Base-by-base conservation (phyloP, 176 grass and related monocot species). In the Avena eriantha region DNA sequence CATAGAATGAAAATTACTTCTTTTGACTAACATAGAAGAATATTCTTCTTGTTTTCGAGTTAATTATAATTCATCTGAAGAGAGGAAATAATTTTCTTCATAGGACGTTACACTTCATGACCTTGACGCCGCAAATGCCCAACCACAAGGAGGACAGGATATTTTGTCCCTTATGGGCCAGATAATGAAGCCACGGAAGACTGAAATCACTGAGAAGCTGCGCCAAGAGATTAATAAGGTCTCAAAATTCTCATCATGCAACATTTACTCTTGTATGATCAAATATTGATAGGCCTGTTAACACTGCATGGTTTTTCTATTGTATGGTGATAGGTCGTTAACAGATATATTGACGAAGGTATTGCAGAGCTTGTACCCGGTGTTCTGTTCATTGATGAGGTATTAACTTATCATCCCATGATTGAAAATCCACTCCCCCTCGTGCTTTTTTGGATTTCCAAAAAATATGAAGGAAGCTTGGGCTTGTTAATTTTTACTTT, bases 191-290 rank as follows among this genome's bases (percentile, higher is more conserved):
- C 89, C 97, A 74, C 79, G 92, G 21, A 98, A 98, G 83, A 98
- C 94, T 93, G 97, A 98, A 85, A 94, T 98, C 76, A 96, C 94
- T 8, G 97, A 94, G 58, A 98, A 98, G 85, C 88, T 98, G 48
- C 87, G 97, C 19, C 92, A 96, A 86, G 92, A 98, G 82, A 98
- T 98, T 45, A 98, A 98, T 76, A 96, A 96, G 92, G 97, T 98
- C 84, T 26, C 18, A 81, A 18, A 82, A 41, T 68, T 80, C 76
- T 73, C 19, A 49, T 65, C 43, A 49, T 10, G 47, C 72, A 53
- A 4, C 10, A 70, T 69, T 75, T 78, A 73, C 26, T 91, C 2
- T 54, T 58, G 80, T 63, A 15, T 60, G 54, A 68, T 29, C 26
- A 58, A 75, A 41, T 80, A 50, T 77, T 41, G 58, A 29, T 41